Evolutionary conservation across 2,329 filamentous ascomycete genomes (phyloP).

Genomic region (Monilinia polystroma): DNA sequence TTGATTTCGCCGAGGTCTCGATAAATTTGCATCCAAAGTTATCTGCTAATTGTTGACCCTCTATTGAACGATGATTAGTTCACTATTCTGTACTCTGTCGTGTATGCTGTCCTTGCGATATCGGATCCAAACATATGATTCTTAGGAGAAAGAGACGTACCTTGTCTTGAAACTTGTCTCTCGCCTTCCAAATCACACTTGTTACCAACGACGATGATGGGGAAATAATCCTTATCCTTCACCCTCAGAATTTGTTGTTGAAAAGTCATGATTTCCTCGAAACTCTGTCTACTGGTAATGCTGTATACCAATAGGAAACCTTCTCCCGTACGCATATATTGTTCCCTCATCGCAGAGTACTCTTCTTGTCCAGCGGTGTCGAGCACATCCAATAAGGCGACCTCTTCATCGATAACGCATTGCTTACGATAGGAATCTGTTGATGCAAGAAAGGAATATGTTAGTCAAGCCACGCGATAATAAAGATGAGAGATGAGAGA

Average conservation of each 20-base stretch:
- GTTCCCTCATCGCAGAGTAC: conserved; percentile 98
- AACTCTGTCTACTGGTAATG: conserved; percentile 95
- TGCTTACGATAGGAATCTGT: conserved; percentile 99
- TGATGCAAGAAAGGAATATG: background rate
- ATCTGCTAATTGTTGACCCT: conserved; percentile 82
- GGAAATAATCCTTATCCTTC: conserved; percentile 99
- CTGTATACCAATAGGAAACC: conserved; percentile 98
- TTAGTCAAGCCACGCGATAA: conserved; percentile 1
- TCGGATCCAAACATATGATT: conserved; percentile 28
- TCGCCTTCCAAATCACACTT: conserved; percentile 97
- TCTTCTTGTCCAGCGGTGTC: conserved; percentile 98
- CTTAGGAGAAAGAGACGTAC: conserved; percentile 51
- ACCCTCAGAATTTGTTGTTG: conserved; percentile 98
- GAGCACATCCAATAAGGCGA: conserved; percentile 94
- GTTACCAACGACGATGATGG: conserved; percentile 98
- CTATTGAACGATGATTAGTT: conserved; percentile 48
- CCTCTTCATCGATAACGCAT: conserved; percentile 97
- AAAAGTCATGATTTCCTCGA: conserved; percentile 98
- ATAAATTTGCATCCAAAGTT: conserved; percentile 97
- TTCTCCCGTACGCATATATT: conserved; percentile 99
- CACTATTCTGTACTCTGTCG: background rate
- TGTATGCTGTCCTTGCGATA: background rate
- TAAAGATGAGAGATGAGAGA: conserved; percentile 16
- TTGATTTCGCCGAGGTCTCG: conserved; percentile 96
- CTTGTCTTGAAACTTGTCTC: conserved; percentile 86